These are phyloP conservation scores for Tillandsia fasciculata DNA, from an alignment of 176 grass and related monocot species.

Conservation along the genomic window DNA sequence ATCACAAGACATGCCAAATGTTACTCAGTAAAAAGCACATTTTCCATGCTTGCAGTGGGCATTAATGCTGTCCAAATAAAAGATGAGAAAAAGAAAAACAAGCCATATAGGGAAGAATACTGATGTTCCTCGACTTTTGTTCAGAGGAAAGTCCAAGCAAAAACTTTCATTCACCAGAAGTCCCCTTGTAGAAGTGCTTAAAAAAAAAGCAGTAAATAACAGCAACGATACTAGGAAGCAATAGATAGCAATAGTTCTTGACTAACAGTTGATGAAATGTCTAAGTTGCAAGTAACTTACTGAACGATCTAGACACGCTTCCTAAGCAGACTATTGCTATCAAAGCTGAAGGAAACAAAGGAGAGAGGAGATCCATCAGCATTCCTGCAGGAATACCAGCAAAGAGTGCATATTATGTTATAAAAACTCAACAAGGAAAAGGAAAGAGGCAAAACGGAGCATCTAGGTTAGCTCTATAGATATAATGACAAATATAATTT, in stretches of 20 bases:
- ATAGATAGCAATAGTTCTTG: too few species aligned
- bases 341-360: slow-evolving; percentile 91
- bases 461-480: too few species aligned
- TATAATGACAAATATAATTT: too few species aligned
- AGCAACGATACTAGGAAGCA: too few species aligned
- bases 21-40: too few species aligned
- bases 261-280: too few species aligned
- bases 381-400: slow-evolving; percentile 55
- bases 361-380: slow-evolving; percentile 94
- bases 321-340: slow-evolving; percentile 80
- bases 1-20: too few species aligned
- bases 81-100: neutral
- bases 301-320: slow-evolving; percentile 88
- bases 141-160: too few species aligned
- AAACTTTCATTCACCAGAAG: too few species aligned
- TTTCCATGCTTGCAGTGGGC: neutral
- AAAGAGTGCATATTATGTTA: neutral
- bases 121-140: neutral
- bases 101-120: neutral
- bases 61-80: neutral
- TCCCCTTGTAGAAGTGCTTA: too few species aligned
- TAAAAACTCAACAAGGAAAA: neutral
- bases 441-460: neutral
- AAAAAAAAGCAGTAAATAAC: too few species aligned
- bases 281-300: slow-evolving; percentile 46